A percentile compares a stretch with the other conserved stretches of the same genome.
phyloP scores from a whole-genome alignment of 1,284 basidiomycete species.

The Naganishia albida region DNA sequence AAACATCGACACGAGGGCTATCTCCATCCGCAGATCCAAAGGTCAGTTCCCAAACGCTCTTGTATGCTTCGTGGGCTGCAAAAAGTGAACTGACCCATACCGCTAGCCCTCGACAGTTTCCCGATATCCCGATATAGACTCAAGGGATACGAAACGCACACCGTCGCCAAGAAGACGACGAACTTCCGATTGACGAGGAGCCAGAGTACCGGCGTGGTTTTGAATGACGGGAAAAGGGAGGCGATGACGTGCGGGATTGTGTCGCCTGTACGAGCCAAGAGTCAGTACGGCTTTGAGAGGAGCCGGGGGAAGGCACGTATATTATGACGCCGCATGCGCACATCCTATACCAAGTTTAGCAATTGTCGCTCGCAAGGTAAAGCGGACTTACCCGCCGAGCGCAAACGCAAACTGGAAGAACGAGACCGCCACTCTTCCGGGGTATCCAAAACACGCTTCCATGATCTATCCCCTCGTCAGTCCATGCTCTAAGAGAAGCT shows the following conservation, averaged over 20 bases:
- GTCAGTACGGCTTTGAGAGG: slow-evolving; percentile 5
- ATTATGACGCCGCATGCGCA: slow-evolving; percentile 90
- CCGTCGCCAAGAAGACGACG: slow-evolving; percentile 79
- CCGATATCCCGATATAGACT: slow-evolving; percentile 96
- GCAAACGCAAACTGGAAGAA: slow-evolving; percentile 98
- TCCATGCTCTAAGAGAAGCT: neutral
- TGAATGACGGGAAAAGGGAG: slow-evolving; percentile 77
- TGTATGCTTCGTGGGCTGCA: neutral
- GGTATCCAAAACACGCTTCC: slow-evolving; percentile 88
- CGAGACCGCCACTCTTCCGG: slow-evolving; percentile 86
- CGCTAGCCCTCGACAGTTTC: slow-evolving; percentile 89
- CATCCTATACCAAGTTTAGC: slow-evolving; percentile 65
- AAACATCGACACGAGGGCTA: slow-evolving; percentile 84
- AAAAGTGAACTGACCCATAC: slow-evolving; percentile 59
- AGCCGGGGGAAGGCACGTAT: slow-evolving; percentile 35
- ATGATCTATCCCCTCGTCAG: slow-evolving; percentile 62
- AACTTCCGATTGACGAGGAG: slow-evolving; percentile 84
- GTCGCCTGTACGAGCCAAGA: slow-evolving; percentile 63
- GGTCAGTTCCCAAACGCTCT: too few relatives aligned
- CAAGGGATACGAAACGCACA: slow-evolving; percentile 88
- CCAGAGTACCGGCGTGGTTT: slow-evolving; percentile 67
- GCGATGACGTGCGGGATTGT: slow-evolving; percentile 94
- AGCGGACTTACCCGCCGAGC: slow-evolving; percentile 69
- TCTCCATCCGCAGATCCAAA: too few relatives aligned
- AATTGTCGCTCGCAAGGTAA: neutral